These are phyloP conservation scores for Aspergillus sp. DNA, from an alignment of 2,329 filamentous ascomycete genomes.

Conservation along the genomic window DNA sequence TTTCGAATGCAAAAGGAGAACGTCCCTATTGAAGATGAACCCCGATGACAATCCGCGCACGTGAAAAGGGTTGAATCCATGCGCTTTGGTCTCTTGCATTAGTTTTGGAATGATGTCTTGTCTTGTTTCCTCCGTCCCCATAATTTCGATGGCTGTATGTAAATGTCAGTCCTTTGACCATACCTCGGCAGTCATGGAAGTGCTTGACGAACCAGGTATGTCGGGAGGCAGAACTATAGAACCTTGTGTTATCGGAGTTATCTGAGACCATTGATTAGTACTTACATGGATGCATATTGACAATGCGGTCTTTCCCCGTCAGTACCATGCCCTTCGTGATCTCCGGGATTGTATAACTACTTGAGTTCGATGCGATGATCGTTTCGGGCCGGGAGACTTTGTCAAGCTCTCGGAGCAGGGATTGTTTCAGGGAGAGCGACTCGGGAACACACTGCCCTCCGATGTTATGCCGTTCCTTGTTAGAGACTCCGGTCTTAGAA, in stretches of 20 bases:
- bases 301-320: slow-evolving; percentile 32
- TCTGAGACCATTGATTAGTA: slow-evolving; percentile 19
- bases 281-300: slow-evolving; percentile 45
- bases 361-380: slow-evolving; percentile 49
- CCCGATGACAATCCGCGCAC: slow-evolving; percentile 36
- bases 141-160: slow-evolving; percentile 35
- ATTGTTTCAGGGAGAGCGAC: slow-evolving; percentile 40
- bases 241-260: background rate
- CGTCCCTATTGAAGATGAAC: slow-evolving; percentile 40
- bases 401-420: slow-evolving; percentile 41
- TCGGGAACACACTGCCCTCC: slow-evolving; percentile 45
- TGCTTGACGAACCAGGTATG: slow-evolving; percentile 25
- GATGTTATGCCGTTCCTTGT: background rate
- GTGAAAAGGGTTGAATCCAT: slow-evolving; percentile 38
- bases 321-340: slow-evolving; percentile 40
- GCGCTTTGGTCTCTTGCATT: slow-evolving; percentile 24
- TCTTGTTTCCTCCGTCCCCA: slow-evolving; percentile 35
- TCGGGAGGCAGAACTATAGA: slow-evolving; percentile 41
- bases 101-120: slow-evolving; percentile 28
- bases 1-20: background rate
- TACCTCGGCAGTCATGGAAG: background rate
- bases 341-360: slow-evolving; percentile 45
- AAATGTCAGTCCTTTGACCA: background rate
- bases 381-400: slow-evolving; percentile 31
- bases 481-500: too few relatives aligned